A percentile compares a stretch with the other conserved stretches of the same genome.
Conservation (phyloP, 2,329 filamentous ascomycete species). For the Nemania sp. region DNA sequence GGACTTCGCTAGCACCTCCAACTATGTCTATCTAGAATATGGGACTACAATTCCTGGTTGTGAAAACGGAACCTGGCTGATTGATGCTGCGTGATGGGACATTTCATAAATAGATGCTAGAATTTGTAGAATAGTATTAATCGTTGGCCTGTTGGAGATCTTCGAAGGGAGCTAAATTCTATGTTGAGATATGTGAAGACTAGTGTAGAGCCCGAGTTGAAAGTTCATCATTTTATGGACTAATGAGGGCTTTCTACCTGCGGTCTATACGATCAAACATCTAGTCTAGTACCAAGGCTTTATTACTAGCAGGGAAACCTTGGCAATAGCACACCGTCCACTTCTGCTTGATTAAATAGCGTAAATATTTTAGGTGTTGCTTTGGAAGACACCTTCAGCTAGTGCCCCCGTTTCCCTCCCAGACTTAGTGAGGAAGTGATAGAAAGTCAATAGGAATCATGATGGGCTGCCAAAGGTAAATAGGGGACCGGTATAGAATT, state of each 20-base stretch:
- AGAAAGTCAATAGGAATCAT: neutral
- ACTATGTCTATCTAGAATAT: neutral
- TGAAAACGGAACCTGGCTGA: constrained; percentile 7
- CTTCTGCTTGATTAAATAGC: neutral
- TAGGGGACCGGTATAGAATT: neutral
- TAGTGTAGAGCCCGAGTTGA: neutral
- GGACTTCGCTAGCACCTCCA: neutral
- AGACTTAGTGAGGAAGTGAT: neutral
- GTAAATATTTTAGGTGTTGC: neutral
- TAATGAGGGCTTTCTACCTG: neutral
- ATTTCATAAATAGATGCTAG: neutral
- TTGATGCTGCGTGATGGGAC: neutral
- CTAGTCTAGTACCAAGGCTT: neutral
- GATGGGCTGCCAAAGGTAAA: neutral
- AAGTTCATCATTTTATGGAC: too few relatives aligned
- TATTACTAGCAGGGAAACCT: neutral
- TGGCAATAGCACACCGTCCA: neutral
- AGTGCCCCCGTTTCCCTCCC: neutral
- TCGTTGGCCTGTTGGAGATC: neutral
- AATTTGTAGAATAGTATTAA: neutral
- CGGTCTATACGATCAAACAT: neutral
- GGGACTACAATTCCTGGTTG: neutral
- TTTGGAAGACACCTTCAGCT: neutral
- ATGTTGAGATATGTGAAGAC: neutral
- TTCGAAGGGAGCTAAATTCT: neutral